Evolutionary conservation across 2,329 filamentous ascomycete genomes (phyloP).

Genomic region (Scedosporium apiospermum): DNA sequence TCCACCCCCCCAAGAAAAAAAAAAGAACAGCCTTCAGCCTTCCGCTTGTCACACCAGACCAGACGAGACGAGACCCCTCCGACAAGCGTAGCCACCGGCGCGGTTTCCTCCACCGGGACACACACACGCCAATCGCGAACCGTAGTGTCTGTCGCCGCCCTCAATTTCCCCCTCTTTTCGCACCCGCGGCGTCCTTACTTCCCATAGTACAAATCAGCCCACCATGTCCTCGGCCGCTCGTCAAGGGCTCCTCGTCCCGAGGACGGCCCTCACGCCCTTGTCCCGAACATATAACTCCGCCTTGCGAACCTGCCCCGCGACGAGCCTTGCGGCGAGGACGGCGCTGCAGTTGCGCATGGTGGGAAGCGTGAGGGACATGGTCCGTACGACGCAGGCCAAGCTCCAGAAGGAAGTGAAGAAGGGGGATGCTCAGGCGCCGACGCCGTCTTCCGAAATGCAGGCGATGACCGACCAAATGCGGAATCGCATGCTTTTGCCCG

Average conservation of each 20-base stretch:
- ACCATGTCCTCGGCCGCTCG: not conserved
- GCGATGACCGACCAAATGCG: constrained; percentile 3
- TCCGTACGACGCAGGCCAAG: not conserved
- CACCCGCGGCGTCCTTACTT: no score
- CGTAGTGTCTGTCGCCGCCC: no score
- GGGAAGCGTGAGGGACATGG: not conserved
- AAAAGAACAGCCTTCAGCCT: not conserved
- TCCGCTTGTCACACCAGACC: not conserved
- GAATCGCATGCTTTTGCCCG: constrained; percentile 4
- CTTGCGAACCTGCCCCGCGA: not conserved
- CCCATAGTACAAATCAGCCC: not conserved
- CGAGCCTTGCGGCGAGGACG: not conserved
- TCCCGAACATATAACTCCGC: not conserved
- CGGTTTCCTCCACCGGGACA: not conserved
- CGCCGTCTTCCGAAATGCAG: constrained; percentile 2
- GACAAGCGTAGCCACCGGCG: not conserved
- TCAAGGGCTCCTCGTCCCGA: not conserved
- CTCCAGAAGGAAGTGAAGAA: not conserved
- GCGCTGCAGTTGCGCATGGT: not conserved
- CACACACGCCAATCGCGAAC: not conserved
- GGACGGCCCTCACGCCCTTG: not conserved
- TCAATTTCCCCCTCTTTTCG: no score
- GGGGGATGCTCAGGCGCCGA: not conserved
- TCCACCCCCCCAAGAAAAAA: not conserved
- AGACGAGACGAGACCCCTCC: not conserved